phyloP scores from a whole-genome alignment of 805 yeast species.

The Starmerella bombi region DNA sequence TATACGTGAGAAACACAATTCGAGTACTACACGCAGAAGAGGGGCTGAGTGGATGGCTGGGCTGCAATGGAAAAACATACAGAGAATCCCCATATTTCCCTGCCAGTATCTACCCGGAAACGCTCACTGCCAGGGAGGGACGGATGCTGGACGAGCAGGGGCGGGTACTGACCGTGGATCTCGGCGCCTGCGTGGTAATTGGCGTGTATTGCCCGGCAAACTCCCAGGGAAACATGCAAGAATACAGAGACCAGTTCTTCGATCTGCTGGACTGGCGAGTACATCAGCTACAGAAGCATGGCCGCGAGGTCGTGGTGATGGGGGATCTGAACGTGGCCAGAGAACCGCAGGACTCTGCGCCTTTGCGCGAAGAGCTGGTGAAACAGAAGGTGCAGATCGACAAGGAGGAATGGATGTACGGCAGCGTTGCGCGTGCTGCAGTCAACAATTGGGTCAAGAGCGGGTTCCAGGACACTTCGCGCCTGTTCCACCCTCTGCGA shows the following conservation, averaged over 20 bases:
- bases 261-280: slow-evolving; percentile 49
- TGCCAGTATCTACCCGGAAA: slow-evolving; percentile 10
- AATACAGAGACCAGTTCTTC: slow-evolving; percentile 44
- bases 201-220: slow-evolving; percentile 84
- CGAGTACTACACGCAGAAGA: slow-evolving; percentile 69
- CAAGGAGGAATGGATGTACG: slow-evolving; percentile 28
- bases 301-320: slow-evolving; percentile 62
- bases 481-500: slow-evolving; percentile 44
- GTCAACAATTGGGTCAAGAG: slow-evolving; percentile 38
- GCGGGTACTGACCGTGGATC: slow-evolving; percentile 61
- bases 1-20: slow-evolving; percentile 46
- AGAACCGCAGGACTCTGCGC: slow-evolving; percentile 75
- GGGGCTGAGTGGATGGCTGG: slow-evolving; percentile 63
- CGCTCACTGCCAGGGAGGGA: slow-evolving; percentile 45
- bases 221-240: slow-evolving; percentile 57
- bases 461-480: slow-evolving; percentile 25
- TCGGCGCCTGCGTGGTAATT: slow-evolving; percentile 35
- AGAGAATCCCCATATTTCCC: slow-evolving; percentile 1
- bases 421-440: slow-evolving; percentile 33
- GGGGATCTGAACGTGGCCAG: slow-evolving; percentile 82
- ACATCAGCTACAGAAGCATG: slow-evolving; percentile 36
- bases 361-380: slow-evolving; percentile 37
- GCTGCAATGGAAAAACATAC: slow-evolving; percentile 8
- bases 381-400: slow-evolving; percentile 20
- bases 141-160: slow-evolving; percentile 67